These are phyloP conservation scores for Trichoderma lentiforme DNA, from an alignment of 2,329 filamentous ascomycete species.

Conservation along the genomic window DNA sequence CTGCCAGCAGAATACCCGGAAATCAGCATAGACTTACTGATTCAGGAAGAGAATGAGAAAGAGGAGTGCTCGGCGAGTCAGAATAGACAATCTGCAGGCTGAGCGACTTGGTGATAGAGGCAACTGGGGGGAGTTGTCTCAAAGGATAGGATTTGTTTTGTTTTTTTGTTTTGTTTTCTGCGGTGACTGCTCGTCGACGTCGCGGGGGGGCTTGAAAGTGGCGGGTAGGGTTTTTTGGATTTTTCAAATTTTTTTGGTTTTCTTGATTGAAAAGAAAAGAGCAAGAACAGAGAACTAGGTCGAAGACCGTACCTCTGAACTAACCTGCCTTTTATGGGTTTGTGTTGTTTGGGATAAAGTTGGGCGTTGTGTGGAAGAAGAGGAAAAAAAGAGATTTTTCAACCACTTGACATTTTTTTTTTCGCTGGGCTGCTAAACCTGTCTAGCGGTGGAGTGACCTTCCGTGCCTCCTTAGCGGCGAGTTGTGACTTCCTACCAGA, in stretches of 20 bases:
- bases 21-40: constrained; percentile 11
- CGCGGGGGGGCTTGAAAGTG: constrained; percentile 24
- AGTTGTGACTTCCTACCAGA: constrained; percentile 19
- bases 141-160: constrained; percentile 7
- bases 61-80: constrained; percentile 16
- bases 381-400: constrained; percentile 41
- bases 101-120: constrained; percentile 15
- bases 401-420: constrained; percentile 33
- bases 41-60: constrained; percentile 5
- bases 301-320: constrained; percentile 58
- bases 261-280: constrained; percentile 48
- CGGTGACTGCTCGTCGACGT: constrained; percentile 27
- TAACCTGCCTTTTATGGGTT: constrained; percentile 44
- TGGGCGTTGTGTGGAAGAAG: constrained; percentile 46
- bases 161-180: constrained; percentile 11
- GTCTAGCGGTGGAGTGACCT: constrained; percentile 27
- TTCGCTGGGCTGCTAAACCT: constrained; percentile 21
- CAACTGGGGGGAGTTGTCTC: constrained; percentile 19
- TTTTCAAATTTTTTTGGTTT: constrained; percentile 62
- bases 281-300: constrained; percentile 59
- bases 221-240: constrained; percentile 56
- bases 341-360: constrained; percentile 46
- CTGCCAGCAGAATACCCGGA: background rate
- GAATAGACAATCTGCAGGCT: constrained; percentile 14
- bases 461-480: constrained; percentile 18